Conservation (phyloP, 108 stramenopile species). For the Discostella stelligeroides region DNA sequence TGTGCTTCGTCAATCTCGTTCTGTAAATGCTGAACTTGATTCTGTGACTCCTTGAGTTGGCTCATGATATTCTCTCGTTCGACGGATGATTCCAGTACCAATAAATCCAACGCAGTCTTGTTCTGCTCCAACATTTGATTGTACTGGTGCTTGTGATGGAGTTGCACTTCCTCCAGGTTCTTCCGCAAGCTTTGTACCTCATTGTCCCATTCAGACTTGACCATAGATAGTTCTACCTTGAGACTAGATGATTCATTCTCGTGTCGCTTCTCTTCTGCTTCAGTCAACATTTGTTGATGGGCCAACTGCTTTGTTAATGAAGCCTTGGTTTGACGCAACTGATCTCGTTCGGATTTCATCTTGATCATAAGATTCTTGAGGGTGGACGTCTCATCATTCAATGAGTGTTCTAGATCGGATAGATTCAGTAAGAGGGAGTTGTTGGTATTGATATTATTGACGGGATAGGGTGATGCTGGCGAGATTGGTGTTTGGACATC, state of each 20-base stretch:
- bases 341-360: constrained; percentile 2
- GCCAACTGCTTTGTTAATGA: neutral
- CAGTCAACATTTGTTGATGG: too few species aligned
- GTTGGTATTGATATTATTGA: neutral
- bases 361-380: constrained; percentile 4
- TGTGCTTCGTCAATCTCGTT: constrained; percentile 2
- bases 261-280: neutral
- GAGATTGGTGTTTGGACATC: neutral
- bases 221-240: neutral
- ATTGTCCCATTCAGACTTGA: neutral
- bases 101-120: neutral
- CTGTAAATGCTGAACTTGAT: neutral
- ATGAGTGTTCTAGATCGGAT: constrained; percentile 14
- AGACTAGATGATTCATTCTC: neutral
- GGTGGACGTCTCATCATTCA: constrained; percentile 14
- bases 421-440: constrained; percentile 10
- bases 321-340: neutral
- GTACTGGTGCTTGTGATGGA: neutral
- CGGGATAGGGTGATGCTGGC: neutral
- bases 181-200: neutral
- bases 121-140: constrained; percentile 11
- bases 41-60: neutral
- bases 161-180: constrained; percentile 7
- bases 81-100: neutral
- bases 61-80: neutral